Percentiles rank a stretch among this genome's conserved stretches.
Conservation (phyloP, 139 green algal genomes). For the Chlamydomonas incerta region DNA sequence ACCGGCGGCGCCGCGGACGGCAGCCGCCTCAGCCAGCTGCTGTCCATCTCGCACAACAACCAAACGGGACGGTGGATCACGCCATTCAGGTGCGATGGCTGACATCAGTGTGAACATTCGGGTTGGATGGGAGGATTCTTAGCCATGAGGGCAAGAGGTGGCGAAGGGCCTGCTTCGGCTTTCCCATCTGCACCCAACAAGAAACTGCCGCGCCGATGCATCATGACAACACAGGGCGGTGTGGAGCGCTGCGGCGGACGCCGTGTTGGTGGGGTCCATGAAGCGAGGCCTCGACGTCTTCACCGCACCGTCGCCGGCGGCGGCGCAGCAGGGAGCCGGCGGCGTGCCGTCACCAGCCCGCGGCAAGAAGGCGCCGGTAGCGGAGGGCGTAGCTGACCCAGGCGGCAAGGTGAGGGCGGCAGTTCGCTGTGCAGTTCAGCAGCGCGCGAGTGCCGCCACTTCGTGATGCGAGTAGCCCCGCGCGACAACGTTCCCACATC, state of each 20-base stretch:
- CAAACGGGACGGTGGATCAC: conserved; percentile 62
- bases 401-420: neutral
- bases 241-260: conserved; percentile 49
- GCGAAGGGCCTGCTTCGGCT: too few species aligned
- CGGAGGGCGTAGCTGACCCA: neutral
- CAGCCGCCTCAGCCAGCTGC: neutral
- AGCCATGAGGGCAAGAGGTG: too few species aligned
- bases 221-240: conserved; percentile 39
- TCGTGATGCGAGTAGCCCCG: too few species aligned
- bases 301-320: neutral
- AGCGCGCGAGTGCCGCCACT: too few species aligned
- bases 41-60: conserved; percentile 61
- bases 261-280: conserved; percentile 55
- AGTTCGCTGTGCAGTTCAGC: too few species aligned
- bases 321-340: neutral
- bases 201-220: neutral
- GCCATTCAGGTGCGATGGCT: conserved; percentile 31
- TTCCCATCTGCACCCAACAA: neutral
- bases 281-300: conserved; percentile 55
- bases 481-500: too few species aligned
- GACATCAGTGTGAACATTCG: too few species aligned
- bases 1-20: neutral
- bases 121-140: too few species aligned
- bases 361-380: neutral
- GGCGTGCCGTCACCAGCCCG: neutral